Percentiles rank a stretch among this genome's conserved stretches.
phyloP scores from a whole-genome alignment of 768 basidiomycete species.

The Naganishia vishniacii region DNA sequence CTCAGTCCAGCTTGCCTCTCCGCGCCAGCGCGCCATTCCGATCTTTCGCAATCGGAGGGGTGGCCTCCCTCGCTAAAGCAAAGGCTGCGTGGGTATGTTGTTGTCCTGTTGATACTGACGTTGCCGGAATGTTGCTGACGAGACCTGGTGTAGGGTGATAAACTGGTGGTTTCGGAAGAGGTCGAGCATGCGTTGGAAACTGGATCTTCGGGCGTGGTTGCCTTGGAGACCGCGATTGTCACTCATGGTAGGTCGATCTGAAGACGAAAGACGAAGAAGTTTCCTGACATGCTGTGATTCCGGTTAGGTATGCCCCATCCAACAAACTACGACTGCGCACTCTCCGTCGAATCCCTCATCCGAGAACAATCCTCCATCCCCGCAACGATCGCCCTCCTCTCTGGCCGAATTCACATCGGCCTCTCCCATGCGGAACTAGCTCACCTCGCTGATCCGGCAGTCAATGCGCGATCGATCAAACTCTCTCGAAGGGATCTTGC shows the following conservation, averaged over 20 bases:
- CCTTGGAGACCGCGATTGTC: slow-evolving; percentile 84
- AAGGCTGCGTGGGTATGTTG: slow-evolving; percentile 26
- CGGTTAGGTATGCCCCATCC: slow-evolving; percentile 68
- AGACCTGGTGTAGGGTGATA: neutral
- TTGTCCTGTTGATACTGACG: neutral
- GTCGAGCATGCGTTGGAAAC: slow-evolving; percentile 69
- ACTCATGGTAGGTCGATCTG: slow-evolving; percentile 60
- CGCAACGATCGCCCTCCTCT: slow-evolving; percentile 80
- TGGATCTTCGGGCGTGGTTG: slow-evolving; percentile 64
- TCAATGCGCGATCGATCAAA: slow-evolving; percentile 38
- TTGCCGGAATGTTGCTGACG: neutral
- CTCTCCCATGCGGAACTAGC: slow-evolving; percentile 62
- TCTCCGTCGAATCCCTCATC: slow-evolving; percentile 67
- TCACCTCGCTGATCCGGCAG: slow-evolving; percentile 58
- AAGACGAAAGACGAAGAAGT: neutral
- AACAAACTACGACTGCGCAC: slow-evolving; percentile 64
- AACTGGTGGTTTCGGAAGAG: slow-evolving; percentile 52
- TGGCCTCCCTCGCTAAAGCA: slow-evolving; percentile 23
- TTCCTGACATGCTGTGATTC: neutral
- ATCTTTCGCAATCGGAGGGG: neutral
- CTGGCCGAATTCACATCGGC: slow-evolving; percentile 81
- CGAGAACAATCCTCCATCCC: slow-evolving; percentile 58
- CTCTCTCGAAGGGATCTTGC: slow-evolving; percentile 42
- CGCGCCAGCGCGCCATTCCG: neutral
- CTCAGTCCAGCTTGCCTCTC: neutral